A percentile compares a stretch with the other conserved stretches of the same genome.
These are phyloP conservation scores for Delonix regia DNA, from an alignment of 306 rosid species.

Conservation along the genomic window DNA sequence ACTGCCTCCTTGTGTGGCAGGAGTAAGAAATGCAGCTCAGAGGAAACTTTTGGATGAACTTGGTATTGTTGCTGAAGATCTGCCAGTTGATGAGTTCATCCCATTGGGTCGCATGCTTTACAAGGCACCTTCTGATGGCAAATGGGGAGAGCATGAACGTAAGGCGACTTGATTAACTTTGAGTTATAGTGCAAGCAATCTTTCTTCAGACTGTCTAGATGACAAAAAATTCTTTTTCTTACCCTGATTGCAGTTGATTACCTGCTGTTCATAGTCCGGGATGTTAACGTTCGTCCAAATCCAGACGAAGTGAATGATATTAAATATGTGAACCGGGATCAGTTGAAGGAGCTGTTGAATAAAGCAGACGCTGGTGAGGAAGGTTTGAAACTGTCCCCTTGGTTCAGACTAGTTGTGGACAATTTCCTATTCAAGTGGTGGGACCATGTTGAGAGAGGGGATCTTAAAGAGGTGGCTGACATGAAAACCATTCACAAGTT, in stretches of 20 bases:
- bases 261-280: slow-evolving; percentile 84
- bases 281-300: slow-evolving; percentile 74
- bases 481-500: slow-evolving; percentile 93
- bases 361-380: slow-evolving; percentile 92
- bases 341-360: slow-evolving; percentile 91
- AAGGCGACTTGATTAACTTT: slow-evolving; percentile 39
- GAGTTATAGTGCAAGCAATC: background rate
- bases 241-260: slow-evolving; percentile 87
- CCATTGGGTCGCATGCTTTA: slow-evolving; percentile 91
- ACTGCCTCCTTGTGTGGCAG: slow-evolving; percentile 47
- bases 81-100: slow-evolving; percentile 90
- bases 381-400: slow-evolving; percentile 95
- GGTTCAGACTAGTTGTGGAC: slow-evolving; percentile 98
- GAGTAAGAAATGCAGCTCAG: slow-evolving; percentile 95
- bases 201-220: slow-evolving; percentile 25
- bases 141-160: slow-evolving; percentile 99
- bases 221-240: background rate
- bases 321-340: slow-evolving; percentile 76
- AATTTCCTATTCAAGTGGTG: slow-evolving; percentile 98
- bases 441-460: slow-evolving; percentile 84
- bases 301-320: slow-evolving; percentile 90
- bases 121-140: slow-evolving; percentile 98
- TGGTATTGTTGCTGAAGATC: slow-evolving; percentile 87
- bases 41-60: slow-evolving; percentile 96
- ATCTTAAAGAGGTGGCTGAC: slow-evolving; percentile 72